A percentile compares a stretch with the other conserved stretches of the same genome.
Evolutionary conservation across 164 flowering plant species (phyloP).

Genomic region (Magnolia sinica): DNA sequence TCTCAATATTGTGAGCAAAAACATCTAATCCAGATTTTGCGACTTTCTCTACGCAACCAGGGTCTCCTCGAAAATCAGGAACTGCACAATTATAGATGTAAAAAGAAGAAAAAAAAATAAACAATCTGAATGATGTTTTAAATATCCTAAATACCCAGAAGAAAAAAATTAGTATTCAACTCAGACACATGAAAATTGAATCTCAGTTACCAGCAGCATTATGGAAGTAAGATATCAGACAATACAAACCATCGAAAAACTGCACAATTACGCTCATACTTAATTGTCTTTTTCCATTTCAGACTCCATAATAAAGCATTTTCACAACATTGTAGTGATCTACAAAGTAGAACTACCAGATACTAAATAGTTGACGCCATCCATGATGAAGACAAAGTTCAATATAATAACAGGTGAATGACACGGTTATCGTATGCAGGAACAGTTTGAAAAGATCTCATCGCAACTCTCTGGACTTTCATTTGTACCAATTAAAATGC

Average conservation of each 20-base stretch:
- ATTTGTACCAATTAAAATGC: background rate
- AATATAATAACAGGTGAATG: background rate
- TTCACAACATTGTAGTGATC: background rate
- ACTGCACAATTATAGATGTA: conserved; percentile 30
- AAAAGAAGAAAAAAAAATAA: too few species aligned
- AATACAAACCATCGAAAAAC: background rate
- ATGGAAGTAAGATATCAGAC: background rate
- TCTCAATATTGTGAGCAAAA: conserved; percentile 95
- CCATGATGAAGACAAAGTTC: background rate
- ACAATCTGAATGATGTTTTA: background rate
- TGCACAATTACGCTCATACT: background rate
- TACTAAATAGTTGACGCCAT: background rate
- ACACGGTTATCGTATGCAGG: background rate
- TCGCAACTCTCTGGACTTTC: background rate
- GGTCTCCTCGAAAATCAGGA: conserved; percentile 91
- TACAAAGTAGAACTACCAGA: background rate
- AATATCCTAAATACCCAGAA: background rate
- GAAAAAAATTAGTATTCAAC: background rate
- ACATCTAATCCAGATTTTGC: conserved; percentile 89
- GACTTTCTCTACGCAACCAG: conserved; percentile 75
- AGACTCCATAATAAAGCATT: background rate
- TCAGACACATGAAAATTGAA: too few species aligned
- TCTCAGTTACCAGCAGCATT: too few species aligned
- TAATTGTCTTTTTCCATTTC: background rate
- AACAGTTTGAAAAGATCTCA: background rate